phyloP scores from a whole-genome alignment of 371 early-diverging fungal genomes.

The Actinomortierella wolfii region DNA sequence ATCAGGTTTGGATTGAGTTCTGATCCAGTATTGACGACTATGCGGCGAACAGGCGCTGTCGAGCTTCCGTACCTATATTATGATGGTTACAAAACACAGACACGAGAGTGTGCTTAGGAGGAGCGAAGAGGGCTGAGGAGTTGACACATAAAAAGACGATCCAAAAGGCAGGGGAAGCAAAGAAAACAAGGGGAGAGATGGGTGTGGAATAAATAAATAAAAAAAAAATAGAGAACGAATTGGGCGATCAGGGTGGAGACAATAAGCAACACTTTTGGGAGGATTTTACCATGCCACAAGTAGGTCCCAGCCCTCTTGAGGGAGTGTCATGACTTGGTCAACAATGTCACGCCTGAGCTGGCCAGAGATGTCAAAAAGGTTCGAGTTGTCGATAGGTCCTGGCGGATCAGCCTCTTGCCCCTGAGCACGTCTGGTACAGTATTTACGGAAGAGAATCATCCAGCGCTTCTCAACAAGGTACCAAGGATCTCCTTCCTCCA shows the following conservation, averaged over 20 bases:
- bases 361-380: conserved; percentile 14
- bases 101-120: not conserved
- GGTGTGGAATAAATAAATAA: not conserved
- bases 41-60: conserved; percentile 29
- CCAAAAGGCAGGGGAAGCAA: too few relatives aligned
- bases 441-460: conserved; percentile 21
- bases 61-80: conserved; percentile 27
- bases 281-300: conserved; percentile 36
- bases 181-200: too few relatives aligned
- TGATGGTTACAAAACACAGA: not conserved
- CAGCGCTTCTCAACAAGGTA: conserved; percentile 23
- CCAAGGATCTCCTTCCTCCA: conserved; percentile 32
- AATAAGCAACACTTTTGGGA: not conserved
- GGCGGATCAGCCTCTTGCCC: conserved; percentile 6
- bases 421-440: conserved; percentile 14
- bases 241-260: not conserved
- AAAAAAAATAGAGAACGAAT: not conserved
- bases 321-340: conserved; percentile 10
- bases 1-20: conserved; percentile 13
- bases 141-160: too few relatives aligned
- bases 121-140: not conserved
- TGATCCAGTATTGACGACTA: conserved; percentile 35
- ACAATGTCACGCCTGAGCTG: conserved; percentile 5
- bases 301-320: conserved; percentile 39
- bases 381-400: conserved; percentile 33